Evolutionary conservation across 441 rosid genomes (phyloP).

Genomic region (Raphanus hybrid): DNA sequence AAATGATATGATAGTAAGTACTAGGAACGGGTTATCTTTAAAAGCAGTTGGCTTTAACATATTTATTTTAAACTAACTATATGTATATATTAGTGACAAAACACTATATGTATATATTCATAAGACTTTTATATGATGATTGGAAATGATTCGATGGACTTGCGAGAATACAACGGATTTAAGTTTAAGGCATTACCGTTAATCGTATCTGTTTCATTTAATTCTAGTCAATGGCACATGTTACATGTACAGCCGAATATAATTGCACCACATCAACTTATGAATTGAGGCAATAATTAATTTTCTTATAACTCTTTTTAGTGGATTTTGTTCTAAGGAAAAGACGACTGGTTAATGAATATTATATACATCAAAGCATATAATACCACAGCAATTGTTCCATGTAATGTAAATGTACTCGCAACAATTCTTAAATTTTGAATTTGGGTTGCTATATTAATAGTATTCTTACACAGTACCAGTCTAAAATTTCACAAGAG

Average conservation of each 20-base stretch:
- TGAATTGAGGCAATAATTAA: conserved; percentile 13
- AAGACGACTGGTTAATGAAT: background rate
- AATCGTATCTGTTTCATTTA: conserved; percentile 16
- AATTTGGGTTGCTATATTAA: background rate
- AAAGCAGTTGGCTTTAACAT: conserved; percentile 17
- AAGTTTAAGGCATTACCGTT: conserved; percentile 16
- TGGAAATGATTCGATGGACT: conserved; percentile 15
- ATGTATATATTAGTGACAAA: background rate
- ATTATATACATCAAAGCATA: conserved; percentile 3
- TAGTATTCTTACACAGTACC: background rate
- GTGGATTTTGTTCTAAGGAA: background rate
- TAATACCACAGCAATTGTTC: no score
- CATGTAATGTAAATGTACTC: background rate
- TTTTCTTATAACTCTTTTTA: background rate
- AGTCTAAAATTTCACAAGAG: background rate
- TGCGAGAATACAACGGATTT: background rate
- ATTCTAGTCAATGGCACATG: conserved; percentile 36
- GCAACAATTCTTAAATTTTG: background rate
- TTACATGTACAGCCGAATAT: conserved; percentile 35
- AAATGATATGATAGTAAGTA: background rate
- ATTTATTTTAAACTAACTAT: background rate
- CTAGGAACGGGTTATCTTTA: background rate
- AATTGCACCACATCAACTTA: conserved; percentile 33
- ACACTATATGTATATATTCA: background rate
- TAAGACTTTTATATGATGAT: conserved; percentile 18